phyloP scores from a whole-genome alignment of 1,284 basidiomycete genomes.

The Moesziomyces sp. region DNA sequence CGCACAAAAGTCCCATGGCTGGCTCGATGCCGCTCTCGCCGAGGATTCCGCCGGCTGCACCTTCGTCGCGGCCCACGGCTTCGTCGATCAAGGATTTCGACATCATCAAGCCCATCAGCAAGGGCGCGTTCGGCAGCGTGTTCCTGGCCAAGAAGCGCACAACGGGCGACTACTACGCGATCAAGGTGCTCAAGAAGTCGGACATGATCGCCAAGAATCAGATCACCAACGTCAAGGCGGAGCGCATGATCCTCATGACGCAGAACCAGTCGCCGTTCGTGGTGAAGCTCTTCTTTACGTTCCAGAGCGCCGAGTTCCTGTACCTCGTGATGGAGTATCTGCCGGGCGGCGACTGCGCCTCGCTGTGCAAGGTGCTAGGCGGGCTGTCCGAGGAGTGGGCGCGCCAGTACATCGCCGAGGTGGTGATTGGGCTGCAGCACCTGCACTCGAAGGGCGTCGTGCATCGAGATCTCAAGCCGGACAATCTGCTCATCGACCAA shows the following conservation, averaged over 20 bases:
- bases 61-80: constrained; percentile 80
- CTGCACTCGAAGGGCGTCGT: constrained; percentile 93
- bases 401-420: constrained; percentile 93
- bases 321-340: constrained; percentile 71
- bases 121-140: constrained; percentile 95
- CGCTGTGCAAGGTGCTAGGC: constrained; percentile 94
- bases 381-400: constrained; percentile 95
- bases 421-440: constrained; percentile 92
- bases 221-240: constrained; percentile 99
- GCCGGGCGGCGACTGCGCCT: constrained; percentile 93
- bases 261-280: constrained; percentile 97
- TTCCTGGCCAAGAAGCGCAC: constrained; percentile 97
- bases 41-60: constrained; percentile 80
- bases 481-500: constrained; percentile 95
- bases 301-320: constrained; percentile 69
- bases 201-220: constrained; percentile 99
- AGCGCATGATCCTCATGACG: constrained; percentile 99
- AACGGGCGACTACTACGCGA: constrained; percentile 98
- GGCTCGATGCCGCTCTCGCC: constrained; percentile 77
- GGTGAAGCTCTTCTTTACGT: constrained; percentile 71
- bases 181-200: constrained; percentile 98
- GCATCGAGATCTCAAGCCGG: constrained; percentile 98
- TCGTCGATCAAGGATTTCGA: constrained; percentile 99
- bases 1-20: constrained; percentile 51
- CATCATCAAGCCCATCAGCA: constrained; percentile 98